Conservation (phyloP, 257 asterid species). For the Mentha longifolia region DNA sequence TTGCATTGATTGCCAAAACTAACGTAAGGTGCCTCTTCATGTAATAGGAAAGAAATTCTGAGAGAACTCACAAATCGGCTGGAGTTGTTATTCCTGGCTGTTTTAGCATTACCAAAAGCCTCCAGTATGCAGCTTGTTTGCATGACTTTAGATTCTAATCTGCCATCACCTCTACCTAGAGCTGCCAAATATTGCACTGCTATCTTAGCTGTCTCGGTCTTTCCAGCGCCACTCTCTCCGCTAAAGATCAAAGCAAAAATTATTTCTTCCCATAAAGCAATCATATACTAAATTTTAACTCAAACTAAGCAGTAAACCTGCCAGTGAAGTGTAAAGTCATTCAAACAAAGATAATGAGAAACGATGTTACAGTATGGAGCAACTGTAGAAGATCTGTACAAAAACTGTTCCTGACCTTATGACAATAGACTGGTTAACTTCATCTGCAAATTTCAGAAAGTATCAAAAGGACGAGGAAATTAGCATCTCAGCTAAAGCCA, state of each 20-base stretch:
- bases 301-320: constrained; percentile 21
- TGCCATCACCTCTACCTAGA: constrained; percentile 70
- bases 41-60: constrained; percentile 21
- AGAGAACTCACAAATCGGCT: constrained; percentile 87
- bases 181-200: constrained; percentile 92
- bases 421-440: constrained; percentile 77
- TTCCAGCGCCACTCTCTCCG: constrained; percentile 98
- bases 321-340: background rate
- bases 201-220: constrained; percentile 94
- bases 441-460: constrained; percentile 60
- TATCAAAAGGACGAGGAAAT: constrained; percentile 28
- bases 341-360: background rate
- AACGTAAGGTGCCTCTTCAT: constrained; percentile 18
- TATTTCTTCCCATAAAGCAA: constrained; percentile 17
- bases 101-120: constrained; percentile 99
- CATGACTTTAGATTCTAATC: constrained; percentile 71
- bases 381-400: constrained; percentile 2
- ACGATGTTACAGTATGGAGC: background rate
- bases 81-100: constrained; percentile 76
- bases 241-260: constrained; percentile 46
- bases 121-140: constrained; percentile 82
- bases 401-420: constrained; percentile 68
- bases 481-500: constrained; percentile 22
- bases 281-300: background rate
- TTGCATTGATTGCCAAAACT: constrained; percentile 29